These are phyloP conservation scores for Pezicula carpinea DNA, from an alignment of 2,329 filamentous ascomycete genomes.

Conservation along the genomic window DNA sequence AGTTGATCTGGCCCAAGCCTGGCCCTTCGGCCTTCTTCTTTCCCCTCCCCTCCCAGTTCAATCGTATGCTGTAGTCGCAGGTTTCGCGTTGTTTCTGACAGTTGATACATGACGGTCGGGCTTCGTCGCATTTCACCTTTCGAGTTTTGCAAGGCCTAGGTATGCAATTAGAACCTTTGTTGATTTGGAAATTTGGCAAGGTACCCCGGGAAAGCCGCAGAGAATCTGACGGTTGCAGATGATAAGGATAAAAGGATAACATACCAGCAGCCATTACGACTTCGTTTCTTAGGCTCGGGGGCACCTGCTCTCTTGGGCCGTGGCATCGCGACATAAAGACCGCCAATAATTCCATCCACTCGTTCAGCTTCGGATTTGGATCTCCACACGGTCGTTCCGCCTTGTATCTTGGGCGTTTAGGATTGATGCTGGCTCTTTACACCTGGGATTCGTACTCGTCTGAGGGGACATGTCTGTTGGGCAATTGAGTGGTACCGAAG, in stretches of 20 bases:
- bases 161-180: slow-evolving; percentile 8
- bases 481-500: too few species aligned
- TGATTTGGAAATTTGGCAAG: not conserved
- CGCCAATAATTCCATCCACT: not conserved
- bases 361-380: too few species aligned
- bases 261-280: slow-evolving; percentile 66
- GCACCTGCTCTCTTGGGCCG: slow-evolving; percentile 60
- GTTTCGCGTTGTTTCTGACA: slow-evolving; percentile 66
- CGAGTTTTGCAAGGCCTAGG: slow-evolving; percentile 72
- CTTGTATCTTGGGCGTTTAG: too few species aligned
- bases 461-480: too few species aligned
- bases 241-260: slow-evolving; percentile 12
- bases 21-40: slow-evolving; percentile 47
- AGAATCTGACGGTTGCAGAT: too few species aligned
- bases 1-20: slow-evolving; percentile 8
- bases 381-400: too few species aligned
- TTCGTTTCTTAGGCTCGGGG: slow-evolving; percentile 61
- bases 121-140: slow-evolving; percentile 79
- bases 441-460: too few species aligned
- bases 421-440: too few species aligned
- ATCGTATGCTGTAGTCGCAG: slow-evolving; percentile 76
- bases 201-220: too few species aligned
- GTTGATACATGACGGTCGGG: slow-evolving; percentile 67
- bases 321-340: slow-evolving; percentile 44
- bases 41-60: slow-evolving; percentile 75